These are phyloP conservation scores for Cardamine occulta DNA, from an alignment of 345 rosid species.

Conservation along the genomic window DNA sequence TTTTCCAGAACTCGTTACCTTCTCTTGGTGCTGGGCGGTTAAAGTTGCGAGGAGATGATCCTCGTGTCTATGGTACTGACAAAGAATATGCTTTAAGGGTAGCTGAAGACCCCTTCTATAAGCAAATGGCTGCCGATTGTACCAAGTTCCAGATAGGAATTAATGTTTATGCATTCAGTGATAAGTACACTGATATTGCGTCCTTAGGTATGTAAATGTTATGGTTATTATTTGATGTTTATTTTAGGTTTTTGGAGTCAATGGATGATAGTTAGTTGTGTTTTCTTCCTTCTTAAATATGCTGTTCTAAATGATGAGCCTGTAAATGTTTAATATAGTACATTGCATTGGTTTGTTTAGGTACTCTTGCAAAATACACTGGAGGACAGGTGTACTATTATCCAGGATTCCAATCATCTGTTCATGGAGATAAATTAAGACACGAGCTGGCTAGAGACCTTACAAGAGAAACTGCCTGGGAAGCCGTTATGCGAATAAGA, in stretches of 20 bases:
- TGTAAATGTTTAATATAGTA: slow-evolving; percentile 11
- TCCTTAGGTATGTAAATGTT: slow-evolving; percentile 72
- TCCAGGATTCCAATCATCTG: slow-evolving; percentile 79
- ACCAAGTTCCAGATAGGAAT: slow-evolving; percentile 95
- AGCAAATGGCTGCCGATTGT: slow-evolving; percentile 99
- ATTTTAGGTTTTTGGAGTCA: slow-evolving; percentile 22
- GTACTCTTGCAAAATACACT: slow-evolving; percentile 92
- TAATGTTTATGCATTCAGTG: slow-evolving; percentile 88
- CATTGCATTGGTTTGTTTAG: slow-evolving; percentile 46
- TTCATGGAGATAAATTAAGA: slow-evolving; percentile 81
- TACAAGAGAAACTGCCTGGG: slow-evolving; percentile 99
- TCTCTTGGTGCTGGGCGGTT: slow-evolving; percentile 95
- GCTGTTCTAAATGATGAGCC: slow-evolving; percentile 12
- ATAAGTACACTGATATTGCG: slow-evolving; percentile 90
- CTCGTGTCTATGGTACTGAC: slow-evolving; percentile 92
- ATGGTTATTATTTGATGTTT: slow-evolving; percentile 15
- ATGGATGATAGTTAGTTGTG: slow-evolving; percentile 9
- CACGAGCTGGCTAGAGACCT: slow-evolving; percentile 94
- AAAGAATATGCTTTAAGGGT: slow-evolving; percentile 80
- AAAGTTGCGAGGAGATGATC: slow-evolving; percentile 96
- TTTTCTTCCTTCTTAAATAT: not conserved
- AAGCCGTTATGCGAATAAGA: slow-evolving; percentile 98
- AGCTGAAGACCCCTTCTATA: slow-evolving; percentile 93
- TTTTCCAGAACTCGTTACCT: slow-evolving; percentile 91
- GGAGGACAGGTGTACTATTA: slow-evolving; percentile 96